phyloP scores from a whole-genome alignment of 768 basidiomycete genomes.

The Hydnomerulius pinastri region DNA sequence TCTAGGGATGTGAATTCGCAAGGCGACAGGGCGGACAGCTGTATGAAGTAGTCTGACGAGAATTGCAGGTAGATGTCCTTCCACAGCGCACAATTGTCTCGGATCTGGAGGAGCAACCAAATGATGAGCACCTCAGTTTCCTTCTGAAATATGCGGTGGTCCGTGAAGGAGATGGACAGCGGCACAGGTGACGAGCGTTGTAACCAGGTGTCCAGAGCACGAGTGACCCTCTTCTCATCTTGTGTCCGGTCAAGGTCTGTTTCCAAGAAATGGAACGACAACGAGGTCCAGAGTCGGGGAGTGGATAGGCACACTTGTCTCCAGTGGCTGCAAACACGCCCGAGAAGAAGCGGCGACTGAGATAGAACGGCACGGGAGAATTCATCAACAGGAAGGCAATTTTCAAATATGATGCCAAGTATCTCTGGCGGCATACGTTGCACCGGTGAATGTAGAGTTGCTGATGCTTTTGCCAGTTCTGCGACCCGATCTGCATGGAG shows the following conservation, averaged over 20 bases:
- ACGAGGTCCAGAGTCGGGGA: constrained; percentile 27
- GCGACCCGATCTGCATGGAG: not conserved
- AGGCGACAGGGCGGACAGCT: constrained; percentile 17
- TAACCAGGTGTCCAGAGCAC: constrained; percentile 25
- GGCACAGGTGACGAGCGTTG: constrained; percentile 19
- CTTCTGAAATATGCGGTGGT: constrained; percentile 26
- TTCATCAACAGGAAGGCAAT: constrained; percentile 10
- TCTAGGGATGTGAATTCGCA: constrained; percentile 22
- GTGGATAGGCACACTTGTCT: constrained; percentile 16
- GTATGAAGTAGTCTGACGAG: constrained; percentile 28
- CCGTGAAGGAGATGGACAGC: constrained; percentile 27
- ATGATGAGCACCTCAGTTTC: constrained; percentile 23
- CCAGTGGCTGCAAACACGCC: constrained; percentile 28
- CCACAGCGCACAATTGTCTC: constrained; percentile 22
- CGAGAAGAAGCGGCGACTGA: constrained; percentile 25
- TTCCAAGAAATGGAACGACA: constrained; percentile 25
- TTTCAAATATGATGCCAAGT: constrained; percentile 33
- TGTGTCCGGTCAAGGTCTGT: constrained; percentile 20
- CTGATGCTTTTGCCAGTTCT: not conserved
- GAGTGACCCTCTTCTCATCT: constrained; percentile 15
- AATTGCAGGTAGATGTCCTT: constrained; percentile 27
- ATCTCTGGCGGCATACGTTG: constrained; percentile 38
- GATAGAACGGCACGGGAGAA: constrained; percentile 2
- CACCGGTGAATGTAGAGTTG: not conserved
- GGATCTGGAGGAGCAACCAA: constrained; percentile 21